Percentiles rank a stretch among this genome's conserved stretches.
Evolutionary conservation across 192 early-diverging fungal species (phyloP).

Genomic region (Hyaloraphidium curvatum): DNA sequence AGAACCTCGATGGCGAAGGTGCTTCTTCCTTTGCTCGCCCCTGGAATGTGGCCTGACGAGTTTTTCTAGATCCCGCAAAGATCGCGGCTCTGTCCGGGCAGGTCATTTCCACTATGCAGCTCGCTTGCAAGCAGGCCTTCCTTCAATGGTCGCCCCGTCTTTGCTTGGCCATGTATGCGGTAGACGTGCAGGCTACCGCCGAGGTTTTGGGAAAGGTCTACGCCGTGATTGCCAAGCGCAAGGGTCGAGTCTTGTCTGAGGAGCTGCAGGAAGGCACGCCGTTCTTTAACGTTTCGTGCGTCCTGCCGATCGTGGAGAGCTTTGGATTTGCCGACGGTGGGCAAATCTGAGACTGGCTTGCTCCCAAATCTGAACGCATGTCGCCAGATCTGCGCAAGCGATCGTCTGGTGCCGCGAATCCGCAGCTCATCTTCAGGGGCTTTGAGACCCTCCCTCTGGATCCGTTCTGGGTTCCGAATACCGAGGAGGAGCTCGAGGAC

Average conservation of each 20-base stretch:
- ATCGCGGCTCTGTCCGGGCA: conserved; percentile 47
- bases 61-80: not conserved
- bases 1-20: conserved; percentile 11
- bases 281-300: conserved; percentile 73
- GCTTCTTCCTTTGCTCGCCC: conserved; percentile 6
- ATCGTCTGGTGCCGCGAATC: conserved; percentile 86
- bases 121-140: conserved; percentile 65
- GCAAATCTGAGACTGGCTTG: conserved; percentile 2
- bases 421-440: conserved; percentile 84
- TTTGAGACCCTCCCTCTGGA: conserved; percentile 84
- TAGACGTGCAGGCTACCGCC: conserved; percentile 81
- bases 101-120: conserved; percentile 68
- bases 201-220: conserved; percentile 93
- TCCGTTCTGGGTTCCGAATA: conserved; percentile 97
- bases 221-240: conserved; percentile 71
- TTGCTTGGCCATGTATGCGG: conserved; percentile 89
- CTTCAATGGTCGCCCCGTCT: conserved; percentile 86
- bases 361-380: not conserved
- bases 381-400: conserved; percentile 68
- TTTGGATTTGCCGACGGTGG: conserved; percentile 95
- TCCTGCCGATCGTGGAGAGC: conserved; percentile 85
- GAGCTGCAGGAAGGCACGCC: conserved; percentile 97
- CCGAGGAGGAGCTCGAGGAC: conserved; percentile 95
- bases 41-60: not conserved
- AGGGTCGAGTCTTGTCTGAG: conserved; percentile 82